Base-by-base conservation (phyloP, 1,284 basidiomycete genomes). In the Fomitopsis palustris region DNA sequence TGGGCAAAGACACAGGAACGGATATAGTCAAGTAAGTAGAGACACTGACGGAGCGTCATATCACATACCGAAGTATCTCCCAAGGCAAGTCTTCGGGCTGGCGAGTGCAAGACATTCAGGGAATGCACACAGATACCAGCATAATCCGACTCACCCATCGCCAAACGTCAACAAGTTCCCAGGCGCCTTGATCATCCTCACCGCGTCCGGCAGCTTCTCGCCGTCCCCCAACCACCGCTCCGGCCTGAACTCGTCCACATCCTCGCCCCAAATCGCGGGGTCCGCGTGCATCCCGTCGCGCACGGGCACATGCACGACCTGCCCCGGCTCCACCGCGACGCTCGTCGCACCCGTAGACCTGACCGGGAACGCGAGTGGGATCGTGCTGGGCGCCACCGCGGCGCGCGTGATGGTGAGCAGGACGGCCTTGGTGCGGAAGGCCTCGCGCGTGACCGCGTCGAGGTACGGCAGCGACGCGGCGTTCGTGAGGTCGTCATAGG, bases 371-470 rank as follows among this genome's bases (percentile, higher is more conserved):
- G 69, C 70, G 16, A 81, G 71, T 0, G 79, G 80, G 31, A 82
- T 59, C 57, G 78, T 75, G 62, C 79, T 78, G 17, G 66, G 63
- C 67, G 58, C 67, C 56, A 21, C 61, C 33, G 55, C 67, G 62
- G 62, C 45, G 64, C 53, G 55, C 64, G 61, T 45, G 27, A 67
- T 69, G 65, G 39, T 69, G 53, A 39, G 21, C 5, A 57, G 35
- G 31, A 52, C 45, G 3, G 55, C 55, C 47, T 57, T 51, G 29
- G 79, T 58, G 7, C 80, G 74, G 9, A 81, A 69, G 1, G 75
- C 74, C 57, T 75, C 74, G 56, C 66, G 65, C 19, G 64, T 58
- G 60, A 90, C 78, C 0, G 84, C 81, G 61, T 88, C 83, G 14
- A 90, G 77, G 67, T 83, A 88, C 0, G 81, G 59, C 4, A 73